These are phyloP conservation scores for Scedosporium boydii DNA, from an alignment of 2,329 filamentous ascomycete genomes.

Conservation along the genomic window DNA sequence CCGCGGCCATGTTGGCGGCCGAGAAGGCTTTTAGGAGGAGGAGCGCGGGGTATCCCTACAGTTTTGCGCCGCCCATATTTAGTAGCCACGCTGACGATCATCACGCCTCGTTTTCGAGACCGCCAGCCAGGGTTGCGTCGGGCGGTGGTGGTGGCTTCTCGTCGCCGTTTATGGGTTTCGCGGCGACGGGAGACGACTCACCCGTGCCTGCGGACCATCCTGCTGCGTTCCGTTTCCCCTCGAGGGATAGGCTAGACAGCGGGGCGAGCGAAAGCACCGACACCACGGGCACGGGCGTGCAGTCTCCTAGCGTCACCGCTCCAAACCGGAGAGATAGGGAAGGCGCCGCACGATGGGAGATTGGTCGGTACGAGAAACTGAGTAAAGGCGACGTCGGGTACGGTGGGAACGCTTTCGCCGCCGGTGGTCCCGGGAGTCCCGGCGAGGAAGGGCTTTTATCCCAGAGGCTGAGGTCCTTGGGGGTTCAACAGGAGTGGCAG, in stretches of 20 bases:
- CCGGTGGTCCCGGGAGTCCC: constrained; percentile 25
- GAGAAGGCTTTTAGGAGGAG: constrained; percentile 51
- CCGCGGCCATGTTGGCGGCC: constrained; percentile 40
- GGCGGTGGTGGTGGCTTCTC: constrained; percentile 8
- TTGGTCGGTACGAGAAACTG: constrained; percentile 52
- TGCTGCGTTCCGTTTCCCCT: constrained; percentile 33
- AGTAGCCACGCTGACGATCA: background rate
- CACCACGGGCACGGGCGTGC: constrained; percentile 6
- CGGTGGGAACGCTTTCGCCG: constrained; percentile 42
- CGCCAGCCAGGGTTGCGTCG: background rate
- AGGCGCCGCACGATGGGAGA: background rate
- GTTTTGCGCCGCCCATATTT: background rate
- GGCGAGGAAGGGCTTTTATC: constrained; percentile 60
- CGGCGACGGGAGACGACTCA: constrained; percentile 17
- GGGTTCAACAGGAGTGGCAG: constrained; percentile 25
- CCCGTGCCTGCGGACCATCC: constrained; percentile 36
- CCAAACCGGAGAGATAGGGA: background rate
- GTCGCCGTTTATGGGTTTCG: constrained; percentile 16
- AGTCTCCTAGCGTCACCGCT: background rate
- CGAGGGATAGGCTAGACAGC: constrained; percentile 21
- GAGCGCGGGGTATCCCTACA: constrained; percentile 40
- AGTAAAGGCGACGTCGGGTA: constrained; percentile 56
- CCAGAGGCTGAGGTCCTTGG: constrained; percentile 55
- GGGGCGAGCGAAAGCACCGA: constrained; percentile 20
- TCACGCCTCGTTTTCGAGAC: background rate